Evolutionary conservation across 2,329 filamentous ascomycete genomes (phyloP), one percentile per base, ranked within the genome.

Genomic region (Curvularia spicifera): DNA sequence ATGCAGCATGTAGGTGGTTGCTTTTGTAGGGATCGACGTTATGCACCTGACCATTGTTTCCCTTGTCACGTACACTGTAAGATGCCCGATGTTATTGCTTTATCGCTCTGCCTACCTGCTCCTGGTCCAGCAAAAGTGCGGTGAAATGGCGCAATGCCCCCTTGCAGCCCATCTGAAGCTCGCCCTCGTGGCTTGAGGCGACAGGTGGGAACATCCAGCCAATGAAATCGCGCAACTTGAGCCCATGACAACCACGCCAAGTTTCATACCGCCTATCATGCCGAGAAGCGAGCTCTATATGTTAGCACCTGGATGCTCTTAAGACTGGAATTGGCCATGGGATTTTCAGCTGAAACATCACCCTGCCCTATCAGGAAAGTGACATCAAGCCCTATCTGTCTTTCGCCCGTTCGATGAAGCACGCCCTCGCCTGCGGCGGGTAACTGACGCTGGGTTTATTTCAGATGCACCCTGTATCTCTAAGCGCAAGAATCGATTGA

Each of bases 321-420:
- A 39, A 46, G 18, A 12, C 24, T 26, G 22, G 37, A 56, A 62
- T 54, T 60, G 62, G 56, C 26, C 50, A 29, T 35, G 48, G 51
- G 52, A 12, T 54, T 45, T 46, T 12, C 28, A 45, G 28, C 33
- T 54, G 53, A 57, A 62, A 57, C 53, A 47, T 50, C 18, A 33
- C 20, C 29, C 47, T 29, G 40, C 50, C 62, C 55, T 57, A 63
- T 61, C 40, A 62, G 53, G 60, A 57, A 65, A 58, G 55, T 57
- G 43, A 29, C 51, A 56, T 50, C 57, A 49, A 51, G 20, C 49
- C 45, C 45, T 53, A 28, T 45, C 31, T 52, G 58, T n/a, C 44
- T 5, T 26, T 28, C 31, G 26, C 43, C 37, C 18, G 28, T 9
- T 18, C 18, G 18, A 44, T 52, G 47, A 29, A 53, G 53, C 54